Evolutionary conservation across 768 basidiomycete genomes (phyloP), one percentile per base, ranked within the genome.

Genomic region (Russula dissimulans): DNA sequence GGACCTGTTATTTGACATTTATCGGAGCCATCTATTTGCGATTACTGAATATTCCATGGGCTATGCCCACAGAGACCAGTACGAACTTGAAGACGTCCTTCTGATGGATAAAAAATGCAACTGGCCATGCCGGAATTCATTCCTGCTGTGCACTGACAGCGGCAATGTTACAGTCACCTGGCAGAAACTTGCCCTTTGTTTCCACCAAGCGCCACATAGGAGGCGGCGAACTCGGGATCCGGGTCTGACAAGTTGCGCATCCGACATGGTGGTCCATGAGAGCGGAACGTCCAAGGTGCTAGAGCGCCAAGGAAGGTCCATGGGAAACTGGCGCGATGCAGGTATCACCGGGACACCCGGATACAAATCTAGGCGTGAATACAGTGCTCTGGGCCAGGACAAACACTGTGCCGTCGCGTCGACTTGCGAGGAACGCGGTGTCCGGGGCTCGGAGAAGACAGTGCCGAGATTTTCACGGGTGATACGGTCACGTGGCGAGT

Each of bases 1-100:
- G 39, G 15, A 58, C 41, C 9, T 39, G 50, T 29, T 61, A 55
- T 15, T 49, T 58, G 39, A 47, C 47, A 46, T 57, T 51, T 61
- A 39, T 15, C 36, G 12, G 36, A 38, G 1, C 5, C 7, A 43
- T 31, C 34, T 5, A 29, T 7, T 39, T 3, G 17, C 14, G 18
- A n/a, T 46, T 29, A 48, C 22, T 36, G 39, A 22, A 46, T n/a
- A 41, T 44, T 18, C 29, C 11, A 44, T 5, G 17, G 11, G 26
- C 12, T 43, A 17, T 1, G 8, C 41, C 22, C 22, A n/a, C n/a
- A 26, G 22, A 26, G 22, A 26, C 22, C 22, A 26, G 22, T 26
- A 26, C 22, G 22, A n/a, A n/a, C n/a, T n/a, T n/a, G n/a, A 2
- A 26, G 34, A 10, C 34, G 34, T 36, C 34, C 34, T 36, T 36